Percentiles rank a stretch among this genome's conserved stretches.
Conservation (phyloP, 2,329 filamentous ascomycete species). For the Davidsoniella virescens region DNA sequence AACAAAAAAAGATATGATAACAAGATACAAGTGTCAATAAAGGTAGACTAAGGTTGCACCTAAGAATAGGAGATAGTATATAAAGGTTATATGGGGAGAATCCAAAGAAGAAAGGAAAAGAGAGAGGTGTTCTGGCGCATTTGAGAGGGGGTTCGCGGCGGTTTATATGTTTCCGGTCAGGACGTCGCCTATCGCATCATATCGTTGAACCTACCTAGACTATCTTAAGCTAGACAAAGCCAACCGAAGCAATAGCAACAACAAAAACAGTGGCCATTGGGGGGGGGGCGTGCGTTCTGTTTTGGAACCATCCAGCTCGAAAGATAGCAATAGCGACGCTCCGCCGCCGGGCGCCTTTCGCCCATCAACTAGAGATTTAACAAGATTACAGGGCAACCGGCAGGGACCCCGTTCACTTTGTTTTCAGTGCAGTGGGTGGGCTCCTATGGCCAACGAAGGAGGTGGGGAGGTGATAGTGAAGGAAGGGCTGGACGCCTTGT, state of each 20-base stretch:
- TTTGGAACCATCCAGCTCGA: neutral
- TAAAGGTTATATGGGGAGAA: conserved; percentile 7
- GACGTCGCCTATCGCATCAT: neutral
- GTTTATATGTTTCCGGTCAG: conserved; percentile 9
- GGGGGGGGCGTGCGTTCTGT: neutral
- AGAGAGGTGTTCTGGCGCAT: neutral
- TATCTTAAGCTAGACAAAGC: too few species aligned
- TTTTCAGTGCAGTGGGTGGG: too few species aligned
- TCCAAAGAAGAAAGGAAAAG: conserved; percentile 10
- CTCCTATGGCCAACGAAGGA: neutral
- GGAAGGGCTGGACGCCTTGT: conserved; percentile 1
- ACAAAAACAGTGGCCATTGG: too few species aligned
- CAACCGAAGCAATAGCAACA: too few species aligned
- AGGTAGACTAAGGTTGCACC: conserved; percentile 7
- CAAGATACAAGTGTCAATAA: neutral
- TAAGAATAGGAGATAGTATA: neutral
- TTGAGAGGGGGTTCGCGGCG: conserved; percentile 1
- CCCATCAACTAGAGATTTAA: too few species aligned
- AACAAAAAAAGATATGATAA: conserved; percentile 2
- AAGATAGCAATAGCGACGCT: conserved; percentile 4
- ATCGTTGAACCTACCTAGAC: neutral
- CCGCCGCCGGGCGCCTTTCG: conserved; percentile 2
- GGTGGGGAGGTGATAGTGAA: conserved; percentile 1
- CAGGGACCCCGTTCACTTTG: too few species aligned
- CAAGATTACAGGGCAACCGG: too few species aligned